A percentile compares a stretch with the other conserved stretches of the same genome.
Evolutionary conservation across 495 filamentous ascomycete genomes (phyloP).

Genomic region (Parmelia sp.): DNA sequence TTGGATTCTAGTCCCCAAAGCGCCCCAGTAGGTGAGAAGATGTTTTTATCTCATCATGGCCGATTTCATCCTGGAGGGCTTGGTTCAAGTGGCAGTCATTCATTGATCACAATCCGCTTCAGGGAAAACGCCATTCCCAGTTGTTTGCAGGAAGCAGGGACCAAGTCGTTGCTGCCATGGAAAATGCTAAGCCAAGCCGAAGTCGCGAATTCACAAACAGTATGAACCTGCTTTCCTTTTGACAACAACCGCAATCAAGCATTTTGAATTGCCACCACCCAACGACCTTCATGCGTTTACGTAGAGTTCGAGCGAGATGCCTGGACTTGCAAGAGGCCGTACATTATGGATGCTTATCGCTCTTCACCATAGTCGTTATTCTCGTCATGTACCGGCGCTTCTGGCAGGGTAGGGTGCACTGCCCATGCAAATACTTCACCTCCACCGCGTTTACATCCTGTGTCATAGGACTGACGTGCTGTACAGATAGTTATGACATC

Average conservation of each 20-base stretch:
- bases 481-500: conserved; percentile 43
- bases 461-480: not conserved
- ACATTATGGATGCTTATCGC: conserved; percentile 12
- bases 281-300: not conserved
- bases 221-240: not conserved
- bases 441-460: not conserved
- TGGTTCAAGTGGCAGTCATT: not conserved
- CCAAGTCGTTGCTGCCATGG: not conserved
- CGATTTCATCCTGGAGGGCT: not conserved
- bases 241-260: not conserved
- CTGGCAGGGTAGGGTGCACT: conserved; percentile 17
- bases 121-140: not conserved
- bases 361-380: conserved; percentile 11
- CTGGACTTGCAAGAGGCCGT: conserved; percentile 4
- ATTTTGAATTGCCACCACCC: not conserved
- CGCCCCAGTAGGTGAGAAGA: not conserved
- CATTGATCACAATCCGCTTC: not conserved
- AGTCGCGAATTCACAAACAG: not conserved
- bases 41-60: not conserved
- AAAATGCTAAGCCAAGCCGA: not conserved
- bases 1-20: not conserved
- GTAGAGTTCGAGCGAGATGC: not conserved
- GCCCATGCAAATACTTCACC: not conserved
- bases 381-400: conserved; percentile 16
- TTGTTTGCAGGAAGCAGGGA: not conserved